phyloP scores from a whole-genome alignment of 169 alveolate species.

The Nephromyces sp. region DNA sequence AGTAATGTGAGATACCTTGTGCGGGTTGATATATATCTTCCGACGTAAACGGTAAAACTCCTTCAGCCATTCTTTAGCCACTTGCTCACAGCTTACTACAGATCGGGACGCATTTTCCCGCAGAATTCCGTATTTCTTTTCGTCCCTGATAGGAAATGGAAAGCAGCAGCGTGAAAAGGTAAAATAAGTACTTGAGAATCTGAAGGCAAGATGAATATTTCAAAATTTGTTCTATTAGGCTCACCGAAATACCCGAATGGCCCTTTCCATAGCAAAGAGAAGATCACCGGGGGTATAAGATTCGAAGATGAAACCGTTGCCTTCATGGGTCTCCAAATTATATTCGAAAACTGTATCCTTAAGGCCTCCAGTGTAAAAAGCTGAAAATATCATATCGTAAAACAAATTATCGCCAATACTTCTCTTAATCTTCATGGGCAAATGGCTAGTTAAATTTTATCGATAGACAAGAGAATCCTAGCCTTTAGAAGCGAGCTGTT shows the following conservation, averaged over 20 bases:
- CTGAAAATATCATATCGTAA: too few species aligned
- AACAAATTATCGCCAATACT: too few species aligned
- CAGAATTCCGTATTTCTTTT: conserved; percentile 49
- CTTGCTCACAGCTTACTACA: conserved; percentile 69
- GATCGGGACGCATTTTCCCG: conserved; percentile 69
- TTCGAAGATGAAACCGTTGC: conserved; percentile 73
- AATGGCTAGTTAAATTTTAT: too few species aligned
- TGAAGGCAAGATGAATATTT: not conserved
- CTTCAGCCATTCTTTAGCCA: conserved; percentile 66
- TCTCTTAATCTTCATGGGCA: too few species aligned
- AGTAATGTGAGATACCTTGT: conserved; percentile 31
- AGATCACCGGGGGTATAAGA: conserved; percentile 55
- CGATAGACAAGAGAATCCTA: too few species aligned
- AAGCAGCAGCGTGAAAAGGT: not conserved
- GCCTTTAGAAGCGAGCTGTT: too few species aligned
- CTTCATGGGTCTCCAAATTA: conserved; percentile 47
- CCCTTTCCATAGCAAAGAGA: conserved; percentile 62
- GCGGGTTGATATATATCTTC: conserved; percentile 59
- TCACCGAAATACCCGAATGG: conserved; percentile 53
- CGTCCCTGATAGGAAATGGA: conserved; percentile 23
- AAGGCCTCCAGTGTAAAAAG: conserved; percentile 81
- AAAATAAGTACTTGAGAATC: not conserved
- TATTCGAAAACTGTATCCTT: conserved; percentile 80
- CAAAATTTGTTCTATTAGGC: too few species aligned
- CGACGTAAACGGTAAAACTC: conserved; percentile 71